phyloP scores from a whole-genome alignment of 176 grass and related monocot genomes.

The Tillandsia leiboldiana region DNA sequence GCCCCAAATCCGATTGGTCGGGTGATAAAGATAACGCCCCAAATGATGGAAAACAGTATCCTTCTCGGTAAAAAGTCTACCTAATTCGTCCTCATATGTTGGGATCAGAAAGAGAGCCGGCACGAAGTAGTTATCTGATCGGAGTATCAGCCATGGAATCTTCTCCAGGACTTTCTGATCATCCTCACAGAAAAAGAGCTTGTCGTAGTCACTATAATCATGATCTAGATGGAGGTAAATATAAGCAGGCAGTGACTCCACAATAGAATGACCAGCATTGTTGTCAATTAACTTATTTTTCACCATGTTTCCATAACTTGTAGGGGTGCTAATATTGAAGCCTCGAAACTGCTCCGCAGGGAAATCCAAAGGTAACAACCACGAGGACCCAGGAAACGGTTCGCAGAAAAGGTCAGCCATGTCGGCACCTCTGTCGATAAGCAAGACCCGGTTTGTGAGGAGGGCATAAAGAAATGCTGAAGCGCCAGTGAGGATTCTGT shows the following conservation, averaged over 20 bases:
- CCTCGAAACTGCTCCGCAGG: slow-evolving; percentile 37
- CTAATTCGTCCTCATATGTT: slow-evolving; percentile 41
- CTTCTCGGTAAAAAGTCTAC: slow-evolving; percentile 40
- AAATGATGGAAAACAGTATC: slow-evolving; percentile 53
- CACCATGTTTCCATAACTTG: slow-evolving; percentile 62
- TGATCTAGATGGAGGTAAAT: slow-evolving; percentile 55
- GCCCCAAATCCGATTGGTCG: slow-evolving; percentile 56
- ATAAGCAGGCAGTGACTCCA: slow-evolving; percentile 23
- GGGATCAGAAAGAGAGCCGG: slow-evolving; percentile 58
- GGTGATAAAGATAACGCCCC: slow-evolving; percentile 65
- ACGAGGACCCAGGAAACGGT: slow-evolving; percentile 61
- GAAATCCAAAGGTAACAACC: slow-evolving; percentile 62
- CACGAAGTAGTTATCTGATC: slow-evolving; percentile 56
- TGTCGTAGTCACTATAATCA: slow-evolving; percentile 37
- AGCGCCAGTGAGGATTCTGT: slow-evolving; percentile 54
- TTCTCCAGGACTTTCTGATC: slow-evolving; percentile 40
- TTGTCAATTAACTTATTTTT: slow-evolving; percentile 19
- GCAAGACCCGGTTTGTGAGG: slow-evolving; percentile 53
- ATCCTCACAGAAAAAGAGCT: slow-evolving; percentile 65
- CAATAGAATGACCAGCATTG: slow-evolving; percentile 20
- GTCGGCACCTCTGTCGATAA: slow-evolving; percentile 52
- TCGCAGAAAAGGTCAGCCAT: slow-evolving; percentile 63
- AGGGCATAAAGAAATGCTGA: slow-evolving; percentile 61
- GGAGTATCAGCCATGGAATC: slow-evolving; percentile 42
- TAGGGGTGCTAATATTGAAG: slow-evolving; percentile 22